Base-by-base conservation (phyloP, 73 alveolate genomes). In the Symbiodinium natans region DNA sequence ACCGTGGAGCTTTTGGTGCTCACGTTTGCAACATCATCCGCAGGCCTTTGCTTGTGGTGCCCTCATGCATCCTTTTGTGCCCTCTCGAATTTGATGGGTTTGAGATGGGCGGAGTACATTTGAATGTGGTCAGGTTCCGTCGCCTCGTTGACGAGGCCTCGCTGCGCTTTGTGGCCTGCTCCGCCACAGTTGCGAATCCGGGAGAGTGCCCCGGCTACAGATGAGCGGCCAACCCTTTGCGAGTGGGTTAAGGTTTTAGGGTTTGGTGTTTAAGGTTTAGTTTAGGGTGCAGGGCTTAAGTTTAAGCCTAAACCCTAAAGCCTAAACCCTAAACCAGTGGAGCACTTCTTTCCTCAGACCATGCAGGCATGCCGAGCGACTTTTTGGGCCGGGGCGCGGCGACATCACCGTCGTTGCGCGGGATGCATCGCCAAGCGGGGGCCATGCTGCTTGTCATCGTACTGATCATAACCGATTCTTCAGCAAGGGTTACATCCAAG, bases 381-480 rank as follows among this genome's bases (percentile, higher is more conserved):
- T 63, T n/a, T 63, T 63, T 29, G 80, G 80, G 36, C 80, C 80
- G 17, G 80, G 36, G 36, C 80, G 80, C 38, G 38, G 38, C 15
- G 80, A 63, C 27, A 36, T 63, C 36, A 36, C 80, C 17, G 95
- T 89, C 6, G 95, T 89, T 8, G 41, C 95, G 2, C 40, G 46
- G 1, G 95, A 89, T 68, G 86, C 86, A 10, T 89, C 95, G 11
- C 95, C 95, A 33, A 89, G 95, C 34, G 95, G 95, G 9, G 95
- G 95, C 8, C 95, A 89, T 33, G 80, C 80, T 9, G 39, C 80
- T 63, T 6, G 80, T 46, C 59, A 6, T 46, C n/a, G n/a, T n/a
- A n/a, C n/a, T n/a, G n/a, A n/a, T n/a, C n/a, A n/a, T n/a, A n/a
- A n/a, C n/a, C n/a, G n/a, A n/a, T n/a, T n/a, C n/a, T n/a, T n/a